Evolutionary conservation across 148 eudicot genomes (phyloP), one percentile per base, ranked within the genome.

Genomic region (Pharnaceum exiguum): DNA sequence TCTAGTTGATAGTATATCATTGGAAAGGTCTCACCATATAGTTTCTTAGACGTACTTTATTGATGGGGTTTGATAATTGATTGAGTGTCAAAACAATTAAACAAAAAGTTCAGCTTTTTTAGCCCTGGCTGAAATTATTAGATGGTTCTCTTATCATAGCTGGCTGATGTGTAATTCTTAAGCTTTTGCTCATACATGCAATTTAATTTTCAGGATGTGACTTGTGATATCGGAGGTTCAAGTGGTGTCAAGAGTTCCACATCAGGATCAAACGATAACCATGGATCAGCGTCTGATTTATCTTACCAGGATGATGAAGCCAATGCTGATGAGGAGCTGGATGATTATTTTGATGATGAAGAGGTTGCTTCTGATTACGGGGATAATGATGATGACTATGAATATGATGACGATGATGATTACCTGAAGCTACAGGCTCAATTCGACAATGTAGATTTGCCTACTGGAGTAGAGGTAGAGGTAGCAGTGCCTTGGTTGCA

Each of bases 391-490:
- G 66, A 71, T 16, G 76, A 68, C n/a, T 46, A 22, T 10, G 74
- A 66, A 22, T 70, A 63, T 12, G 75, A 59, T 26, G 62, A 67
- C 10, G 87, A 79, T 54, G 82, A 60, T 57, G 63, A 82, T 46
- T 84, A 79, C 57, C 30, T 67, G 71, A 71, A 66, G 31, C 54
- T 87, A 80, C 90, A 84, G 84, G 83, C 88, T 35, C 85, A 84
- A 65, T 84, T 87, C 60, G 95, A 87, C 65, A 69, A 82, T 70
- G 85, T 76, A 38, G 88, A 87, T 78, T 76, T 87, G 77, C 95
- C 95, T 71, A 78, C 95, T 64, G 95, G 95, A 12, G 88, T 87
- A 29, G 95, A 87, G 10, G 88, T 87, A 29, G 95, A 87, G 75
- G 95, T 90, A 18, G 60, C 90, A 1, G 80, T 87, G 39, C 52